These are phyloP conservation scores for Wickerhamiella bombiphila DNA, from an alignment of 805 yeast species.

Conservation along the genomic window DNA sequence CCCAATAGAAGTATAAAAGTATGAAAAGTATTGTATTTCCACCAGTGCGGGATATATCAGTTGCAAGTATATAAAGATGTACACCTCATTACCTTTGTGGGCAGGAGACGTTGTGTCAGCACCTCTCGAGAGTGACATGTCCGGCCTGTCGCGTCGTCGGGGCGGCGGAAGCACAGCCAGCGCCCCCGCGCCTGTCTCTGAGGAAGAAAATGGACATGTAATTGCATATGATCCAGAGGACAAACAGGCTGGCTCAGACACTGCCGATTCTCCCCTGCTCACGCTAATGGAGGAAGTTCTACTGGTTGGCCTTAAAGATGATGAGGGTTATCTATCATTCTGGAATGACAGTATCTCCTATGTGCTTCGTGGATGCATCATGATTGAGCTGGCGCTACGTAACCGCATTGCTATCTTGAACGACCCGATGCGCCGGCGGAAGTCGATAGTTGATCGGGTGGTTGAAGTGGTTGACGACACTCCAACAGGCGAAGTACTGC, in stretches of 20 bases:
- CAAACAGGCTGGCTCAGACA: slow-evolving; percentile 27
- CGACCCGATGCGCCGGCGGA: slow-evolving; percentile 82
- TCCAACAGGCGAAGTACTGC: slow-evolving; percentile 85
- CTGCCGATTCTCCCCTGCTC: slow-evolving; percentile 44
- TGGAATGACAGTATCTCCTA: slow-evolving; percentile 98
- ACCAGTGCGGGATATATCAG: too few relatives aligned
- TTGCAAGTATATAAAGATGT: too few relatives aligned
- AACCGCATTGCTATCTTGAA: slow-evolving; percentile 78
- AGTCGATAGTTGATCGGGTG: slow-evolving; percentile 74
- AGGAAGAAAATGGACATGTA: slow-evolving; percentile 16
- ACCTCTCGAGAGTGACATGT: too few relatives aligned
- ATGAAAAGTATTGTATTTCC: too few relatives aligned
- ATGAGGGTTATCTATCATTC: slow-evolving; percentile 89
- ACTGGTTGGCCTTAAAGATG: slow-evolving; percentile 83
- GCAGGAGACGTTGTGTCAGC: too few relatives aligned
- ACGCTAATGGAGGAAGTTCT: slow-evolving; percentile 95
- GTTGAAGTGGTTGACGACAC: slow-evolving; percentile 74
- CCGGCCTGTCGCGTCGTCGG: slow-evolving; percentile 19
- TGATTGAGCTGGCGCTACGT: slow-evolving; percentile 83
- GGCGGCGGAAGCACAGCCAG: slow-evolving; percentile 9
- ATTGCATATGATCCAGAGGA: slow-evolving; percentile 56
- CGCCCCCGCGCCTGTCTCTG: slow-evolving; percentile 1
- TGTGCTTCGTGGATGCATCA: slow-evolving; percentile 86
- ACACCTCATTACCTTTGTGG: too few relatives aligned
- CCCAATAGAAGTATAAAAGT: too few relatives aligned